Evolutionary conservation across 352 stramenopile species (phyloP).

Genomic region (Globisporangium viniferum): DNA sequence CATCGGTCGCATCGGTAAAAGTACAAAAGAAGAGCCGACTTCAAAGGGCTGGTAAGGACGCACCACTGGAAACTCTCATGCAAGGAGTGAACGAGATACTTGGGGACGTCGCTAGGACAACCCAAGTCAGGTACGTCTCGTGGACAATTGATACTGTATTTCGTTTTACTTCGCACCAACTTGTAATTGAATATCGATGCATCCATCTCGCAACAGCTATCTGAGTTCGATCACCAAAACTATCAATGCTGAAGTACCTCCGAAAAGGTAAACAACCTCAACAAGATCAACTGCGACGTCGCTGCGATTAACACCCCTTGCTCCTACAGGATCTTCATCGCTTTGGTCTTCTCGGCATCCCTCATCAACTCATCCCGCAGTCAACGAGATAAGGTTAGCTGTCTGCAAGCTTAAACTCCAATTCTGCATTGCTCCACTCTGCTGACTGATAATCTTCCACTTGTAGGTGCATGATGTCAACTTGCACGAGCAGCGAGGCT

Average conservation of each 20-base stretch:
- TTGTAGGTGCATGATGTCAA: background rate
- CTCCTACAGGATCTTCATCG: background rate
- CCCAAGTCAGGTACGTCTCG: background rate
- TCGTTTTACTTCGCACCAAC: background rate
- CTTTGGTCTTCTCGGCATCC: background rate
- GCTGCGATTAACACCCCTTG: background rate
- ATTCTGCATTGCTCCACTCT: background rate
- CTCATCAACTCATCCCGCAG: background rate
- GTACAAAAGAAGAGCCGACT: background rate
- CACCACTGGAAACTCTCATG: background rate
- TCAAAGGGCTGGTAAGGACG: background rate
- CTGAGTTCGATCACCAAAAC: background rate
- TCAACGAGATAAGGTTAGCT: background rate
- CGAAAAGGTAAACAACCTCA: background rate
- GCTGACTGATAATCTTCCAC: background rate
- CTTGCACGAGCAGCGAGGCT: background rate
- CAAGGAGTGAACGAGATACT: background rate
- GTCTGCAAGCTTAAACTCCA: background rate
- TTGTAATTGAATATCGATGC: background rate
- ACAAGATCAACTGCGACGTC: background rate
- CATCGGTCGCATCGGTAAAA: background rate
- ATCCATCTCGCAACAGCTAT: background rate
- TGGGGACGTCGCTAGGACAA: background rate
- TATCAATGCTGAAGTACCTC: background rate
- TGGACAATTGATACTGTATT: background rate